These are phyloP conservation scores for Obelidium mucronatum DNA, from an alignment of 192 early-diverging fungal genomes.

Conservation along the genomic window DNA sequence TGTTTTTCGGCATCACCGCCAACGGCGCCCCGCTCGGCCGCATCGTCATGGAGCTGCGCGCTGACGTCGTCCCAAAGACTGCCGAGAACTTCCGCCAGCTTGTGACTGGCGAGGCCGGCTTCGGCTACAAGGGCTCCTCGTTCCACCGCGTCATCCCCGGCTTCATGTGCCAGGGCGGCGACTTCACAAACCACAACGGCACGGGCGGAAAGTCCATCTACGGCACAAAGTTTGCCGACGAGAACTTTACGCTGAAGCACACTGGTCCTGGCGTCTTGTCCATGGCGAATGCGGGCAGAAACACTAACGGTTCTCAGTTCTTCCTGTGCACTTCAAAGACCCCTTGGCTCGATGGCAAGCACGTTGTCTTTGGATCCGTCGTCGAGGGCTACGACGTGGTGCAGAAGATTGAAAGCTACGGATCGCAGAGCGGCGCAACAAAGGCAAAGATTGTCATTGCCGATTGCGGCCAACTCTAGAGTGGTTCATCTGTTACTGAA, in stretches of 20 bases:
- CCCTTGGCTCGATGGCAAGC: constrained; percentile 71
- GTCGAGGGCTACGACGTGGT: constrained; percentile 67
- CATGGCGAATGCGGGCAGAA: constrained; percentile 60
- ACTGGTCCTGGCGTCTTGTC: constrained; percentile 54
- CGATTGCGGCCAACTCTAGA: neutral
- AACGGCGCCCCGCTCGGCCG: constrained; percentile 56
- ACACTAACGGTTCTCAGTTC: constrained; percentile 64
- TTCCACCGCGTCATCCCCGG: constrained; percentile 90
- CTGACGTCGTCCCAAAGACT: constrained; percentile 76
- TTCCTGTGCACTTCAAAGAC: constrained; percentile 90
- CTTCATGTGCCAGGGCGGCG: constrained; percentile 69
- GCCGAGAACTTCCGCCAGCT: constrained; percentile 81
- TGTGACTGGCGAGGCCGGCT: constrained; percentile 72
- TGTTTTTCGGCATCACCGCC: constrained; percentile 74
- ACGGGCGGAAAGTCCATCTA: constrained; percentile 82
- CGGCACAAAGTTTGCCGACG: constrained; percentile 87
- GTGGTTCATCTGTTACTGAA: too few relatives aligned
- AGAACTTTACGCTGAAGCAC: constrained; percentile 83
- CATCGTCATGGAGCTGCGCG: constrained; percentile 59
- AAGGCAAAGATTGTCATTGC: constrained; percentile 22
- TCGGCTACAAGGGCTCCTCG: constrained; percentile 72
- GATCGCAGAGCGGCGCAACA: constrained; percentile 34
- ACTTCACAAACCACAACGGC: constrained; percentile 80
- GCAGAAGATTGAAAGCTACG: constrained; percentile 55
- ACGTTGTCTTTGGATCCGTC: constrained; percentile 59